These are phyloP conservation scores for Veloporphyrellus conicus DNA, from an alignment of 1,284 basidiomycete genomes.

Conservation along the genomic window DNA sequence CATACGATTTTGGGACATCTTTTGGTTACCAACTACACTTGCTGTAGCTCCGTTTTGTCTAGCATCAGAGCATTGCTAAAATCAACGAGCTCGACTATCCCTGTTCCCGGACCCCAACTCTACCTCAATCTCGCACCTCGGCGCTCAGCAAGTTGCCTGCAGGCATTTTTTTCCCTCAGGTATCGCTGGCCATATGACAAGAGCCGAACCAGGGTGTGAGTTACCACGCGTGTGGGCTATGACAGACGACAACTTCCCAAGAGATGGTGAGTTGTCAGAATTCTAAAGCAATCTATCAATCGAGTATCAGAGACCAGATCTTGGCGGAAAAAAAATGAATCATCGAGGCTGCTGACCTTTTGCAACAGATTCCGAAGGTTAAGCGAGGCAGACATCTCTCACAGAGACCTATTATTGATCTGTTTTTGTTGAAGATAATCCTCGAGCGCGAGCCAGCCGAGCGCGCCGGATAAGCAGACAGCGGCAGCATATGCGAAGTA, in stretches of 20 bases:
- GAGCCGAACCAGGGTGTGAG: background rate
- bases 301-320: background rate
- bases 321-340: background rate
- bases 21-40: background rate
- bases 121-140: background rate
- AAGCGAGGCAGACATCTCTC: background rate
- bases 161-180: background rate
- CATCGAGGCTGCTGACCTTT: background rate
- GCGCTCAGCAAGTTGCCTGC: background rate
- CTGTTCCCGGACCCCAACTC: background rate
- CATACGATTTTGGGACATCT: background rate
- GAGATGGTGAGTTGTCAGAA: background rate
- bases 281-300: background rate
- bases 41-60: background rate
- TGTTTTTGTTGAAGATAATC: constrained; percentile 9
- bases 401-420: background rate
- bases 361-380: background rate
- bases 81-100: background rate
- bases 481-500: constrained; percentile 10
- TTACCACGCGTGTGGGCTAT: background rate
- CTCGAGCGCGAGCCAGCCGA: constrained; percentile 24
- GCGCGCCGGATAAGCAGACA: constrained; percentile 23
- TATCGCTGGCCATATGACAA: background rate
- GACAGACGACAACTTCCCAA: background rate
- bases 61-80: background rate